Base-by-base conservation (phyloP, 75 land plant genomes). In the Ceratopteris richardii region DNA sequence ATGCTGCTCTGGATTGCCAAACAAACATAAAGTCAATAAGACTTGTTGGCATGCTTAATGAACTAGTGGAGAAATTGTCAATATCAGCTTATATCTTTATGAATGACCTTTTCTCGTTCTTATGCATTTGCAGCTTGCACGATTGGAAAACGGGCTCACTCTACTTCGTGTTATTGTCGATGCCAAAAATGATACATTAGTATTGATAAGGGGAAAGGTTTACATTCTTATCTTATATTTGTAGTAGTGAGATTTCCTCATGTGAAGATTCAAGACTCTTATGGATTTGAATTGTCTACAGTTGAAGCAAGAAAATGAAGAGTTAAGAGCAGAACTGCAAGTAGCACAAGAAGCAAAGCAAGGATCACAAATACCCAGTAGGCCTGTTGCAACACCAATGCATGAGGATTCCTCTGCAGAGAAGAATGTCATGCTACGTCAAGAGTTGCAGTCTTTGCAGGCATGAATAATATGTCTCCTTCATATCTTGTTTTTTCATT, bases 231-330 rank as follows among this genome's bases (percentile, higher is more conserved):
- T 21, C 22, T 46, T 4, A 46, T 46, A n/a, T 14, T 14, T 14
- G 9, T 4, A 9, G 3, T 33, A 33, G 9, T 33, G 7, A 33
- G 9, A 4, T 3, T 9, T 3, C 9, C 9, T 33, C 37, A 4
- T 33, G 37, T 3, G 37, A n/a, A n/a, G n/a, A n/a, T n/a, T 9
- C 37, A 33, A 33, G 37, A 28, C 4, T 2, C 29, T 58, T 29
- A 17, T 22, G 6, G n/a, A 7, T 31, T 9, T 5, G n/a, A 2
- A 17, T 1, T 24, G 22, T 44, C 29, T 44, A 28, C 74, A 73
- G 76, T 33, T 73, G 76, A 73, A 73, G 52, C 76, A 73, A 66
- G 76, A 73, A 54, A 73, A 73, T 73, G 76, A 73, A 27, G 76
- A 66, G 52, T 62, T 73, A n/a, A 51, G 65, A 44, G 64, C 64